Base-by-base conservation (phyloP, 169 alveolate species). In the Hepatocystis sp. region DNA sequence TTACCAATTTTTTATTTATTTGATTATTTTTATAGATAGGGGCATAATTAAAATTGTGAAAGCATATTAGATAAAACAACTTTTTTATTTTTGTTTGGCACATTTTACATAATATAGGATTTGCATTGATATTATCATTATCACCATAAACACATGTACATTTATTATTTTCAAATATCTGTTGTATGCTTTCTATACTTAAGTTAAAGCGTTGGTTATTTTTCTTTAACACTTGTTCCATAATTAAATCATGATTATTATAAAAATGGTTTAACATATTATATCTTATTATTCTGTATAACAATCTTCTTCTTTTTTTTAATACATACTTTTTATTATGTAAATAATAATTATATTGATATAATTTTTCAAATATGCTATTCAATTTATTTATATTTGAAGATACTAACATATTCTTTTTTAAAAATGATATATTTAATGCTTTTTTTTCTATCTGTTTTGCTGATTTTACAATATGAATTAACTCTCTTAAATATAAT, bases 231-330 rank as follows among this genome's bases (percentile, higher is more conserved):
- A 81, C 11, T 63, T 81, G 34, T 64, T 81, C 84, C 2, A 81
- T 15, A 51, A 81, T 51, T 10, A 47, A 13, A 17, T 64, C 67
- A 25, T 81, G 89, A 44, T 81, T 81, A 28, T 81, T 46, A n/a
- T 81, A 81, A 63, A 61, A 23, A 42, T 64, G 46, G 42, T 60
- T 53, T 27, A 81, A 23, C 89, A 81, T 32, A n/a, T 63, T 81
- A 32, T 81, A 28, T 7, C 89, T 28, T n/a, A 81, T 32, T 15
- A 81, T 81, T 81, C 89, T 30, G 25, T 81, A 81, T 27, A 63
- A 53, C 23, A 81, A 27, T 10, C 89, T 61, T 64, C 15, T 81
- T 30, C 39, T 63, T 30, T 81, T 81, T 30, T 81, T 81, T 39
- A 53, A 58, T 13, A 64, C 27, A 53, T 64, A 64, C 4, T 8